Evolutionary conservation across 176 grass and related monocot genomes (phyloP).

Genomic region (Miscanthus lutarioriparius): DNA sequence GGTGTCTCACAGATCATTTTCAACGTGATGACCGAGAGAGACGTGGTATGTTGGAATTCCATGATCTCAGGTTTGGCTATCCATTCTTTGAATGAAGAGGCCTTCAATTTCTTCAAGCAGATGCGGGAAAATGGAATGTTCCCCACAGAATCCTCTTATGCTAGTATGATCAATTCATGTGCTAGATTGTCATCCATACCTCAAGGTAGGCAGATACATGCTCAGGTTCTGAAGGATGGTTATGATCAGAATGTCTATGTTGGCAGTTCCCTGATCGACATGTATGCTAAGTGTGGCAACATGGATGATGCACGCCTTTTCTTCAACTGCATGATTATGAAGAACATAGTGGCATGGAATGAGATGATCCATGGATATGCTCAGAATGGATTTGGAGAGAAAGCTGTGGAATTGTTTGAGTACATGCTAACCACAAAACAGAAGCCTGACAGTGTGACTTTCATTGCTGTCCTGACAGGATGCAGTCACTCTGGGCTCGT

Average conservation of each 20-base stretch:
- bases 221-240: conserved; percentile 66
- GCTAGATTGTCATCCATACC: conserved; percentile 62
- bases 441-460: conserved; percentile 77
- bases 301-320: conserved; percentile 60
- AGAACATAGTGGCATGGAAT: conserved; percentile 97
- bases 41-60: conserved; percentile 86
- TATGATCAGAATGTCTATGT: conserved; percentile 76
- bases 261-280: conserved; percentile 75
- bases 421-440: conserved; percentile 66
- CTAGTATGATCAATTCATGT: conserved; percentile 80
- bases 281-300: conserved; percentile 86
- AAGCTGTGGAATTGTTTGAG: conserved; percentile 75
- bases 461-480: conserved; percentile 73
- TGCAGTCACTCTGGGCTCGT: conserved; percentile 74
- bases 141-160: conserved; percentile 77
- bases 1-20: conserved; percentile 58
- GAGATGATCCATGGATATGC: conserved; percentile 96
- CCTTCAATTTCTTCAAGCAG: conserved; percentile 70
- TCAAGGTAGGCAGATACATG: conserved; percentile 81
- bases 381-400: conserved; percentile 67
- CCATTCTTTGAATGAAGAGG: conserved; percentile 69
- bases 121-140: conserved; percentile 58
- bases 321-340: conserved; percentile 63
- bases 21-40: conserved; percentile 62
- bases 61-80: conserved; percentile 77